phyloP scores from a whole-genome alignment of 2,329 filamentous ascomycete genomes.

The Talaromyces sp. region DNA sequence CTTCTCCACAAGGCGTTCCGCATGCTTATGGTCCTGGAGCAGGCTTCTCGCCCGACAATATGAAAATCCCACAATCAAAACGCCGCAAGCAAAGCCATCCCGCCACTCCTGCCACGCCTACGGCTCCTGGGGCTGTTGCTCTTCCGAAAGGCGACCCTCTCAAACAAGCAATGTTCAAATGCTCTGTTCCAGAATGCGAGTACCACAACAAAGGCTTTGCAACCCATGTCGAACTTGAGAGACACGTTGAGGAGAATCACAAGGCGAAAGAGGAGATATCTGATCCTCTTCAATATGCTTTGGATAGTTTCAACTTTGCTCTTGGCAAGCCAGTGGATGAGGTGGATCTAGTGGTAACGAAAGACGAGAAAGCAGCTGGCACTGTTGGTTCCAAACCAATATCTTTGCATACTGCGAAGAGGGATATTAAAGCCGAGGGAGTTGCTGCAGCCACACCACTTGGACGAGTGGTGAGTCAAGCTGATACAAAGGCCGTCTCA shows the following conservation, averaged over 20 bases:
- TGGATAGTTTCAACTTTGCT: constrained; percentile 49
- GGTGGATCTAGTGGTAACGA: constrained; percentile 23
- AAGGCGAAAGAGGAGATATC: constrained; percentile 46
- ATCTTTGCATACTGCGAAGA: constrained; percentile 16
- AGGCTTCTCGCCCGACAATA: constrained; percentile 52
- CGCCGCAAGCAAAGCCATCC: constrained; percentile 51
- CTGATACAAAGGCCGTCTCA: constrained; percentile 29
- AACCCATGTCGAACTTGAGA: constrained; percentile 50
- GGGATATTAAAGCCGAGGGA: constrained; percentile 22
- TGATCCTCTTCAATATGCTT: constrained; percentile 53
- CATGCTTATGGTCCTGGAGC: constrained; percentile 48
- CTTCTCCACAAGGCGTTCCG: constrained; percentile 55
- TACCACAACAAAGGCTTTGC: constrained; percentile 52
- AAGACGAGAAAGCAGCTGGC: constrained; percentile 6
- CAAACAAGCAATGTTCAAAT: constrained; percentile 45
- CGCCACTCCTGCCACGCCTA: constrained; percentile 18
- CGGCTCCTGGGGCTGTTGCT: constrained; percentile 16
- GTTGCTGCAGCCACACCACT: constrained; percentile 26
- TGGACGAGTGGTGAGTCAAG: constrained; percentile 29
- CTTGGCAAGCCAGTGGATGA: constrained; percentile 41
- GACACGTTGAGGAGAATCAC: constrained; percentile 52
- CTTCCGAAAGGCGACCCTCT: constrained; percentile 15
- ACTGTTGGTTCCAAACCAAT: constrained; percentile 13
- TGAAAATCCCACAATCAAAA: constrained; percentile 56
- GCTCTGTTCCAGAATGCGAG: constrained; percentile 50